Conservation (phyloP, 1,284 basidiomycete species). For the Cutaneotrichosporon cyanovorans region DNA sequence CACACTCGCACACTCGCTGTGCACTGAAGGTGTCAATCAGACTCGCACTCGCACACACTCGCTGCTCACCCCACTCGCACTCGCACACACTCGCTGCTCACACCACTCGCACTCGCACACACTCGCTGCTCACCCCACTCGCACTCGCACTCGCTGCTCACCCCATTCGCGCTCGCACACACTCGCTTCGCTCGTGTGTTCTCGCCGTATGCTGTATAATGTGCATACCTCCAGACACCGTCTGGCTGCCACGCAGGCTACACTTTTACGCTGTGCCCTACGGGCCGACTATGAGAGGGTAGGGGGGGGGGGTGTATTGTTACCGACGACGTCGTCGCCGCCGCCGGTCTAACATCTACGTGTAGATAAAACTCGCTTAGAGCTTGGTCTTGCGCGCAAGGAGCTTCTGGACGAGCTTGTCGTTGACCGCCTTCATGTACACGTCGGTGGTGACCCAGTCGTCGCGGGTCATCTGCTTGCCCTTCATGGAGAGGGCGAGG, state of each 20-base stretch:
- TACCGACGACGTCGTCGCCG: too few relatives aligned
- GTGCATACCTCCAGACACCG: slow-evolving; percentile 3
- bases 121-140: too few relatives aligned
- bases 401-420: slow-evolving; percentile 33
- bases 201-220: slow-evolving; percentile 5
- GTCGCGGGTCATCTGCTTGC: slow-evolving; percentile 79
- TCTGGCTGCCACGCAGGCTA: slow-evolving; percentile 3
- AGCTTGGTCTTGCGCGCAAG: slow-evolving; percentile 20
- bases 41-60: too few relatives aligned
- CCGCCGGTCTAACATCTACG: background rate
- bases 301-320: background rate
- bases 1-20: too few relatives aligned
- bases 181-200: too few relatives aligned
- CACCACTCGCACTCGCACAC: too few relatives aligned
- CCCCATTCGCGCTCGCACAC: too few relatives aligned
- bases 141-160: too few relatives aligned
- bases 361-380: background rate
- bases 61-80: too few relatives aligned
- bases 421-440: slow-evolving; percentile 76
- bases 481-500: slow-evolving; percentile 88
- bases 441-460: slow-evolving; percentile 88
- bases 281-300: background rate
- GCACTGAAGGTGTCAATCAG: too few relatives aligned
- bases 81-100: too few relatives aligned
- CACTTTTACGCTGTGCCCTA: slow-evolving; percentile 3